Evolutionary conservation across 1,284 basidiomycete genomes (phyloP).

Genomic region (Farysia itapuensis): DNA sequence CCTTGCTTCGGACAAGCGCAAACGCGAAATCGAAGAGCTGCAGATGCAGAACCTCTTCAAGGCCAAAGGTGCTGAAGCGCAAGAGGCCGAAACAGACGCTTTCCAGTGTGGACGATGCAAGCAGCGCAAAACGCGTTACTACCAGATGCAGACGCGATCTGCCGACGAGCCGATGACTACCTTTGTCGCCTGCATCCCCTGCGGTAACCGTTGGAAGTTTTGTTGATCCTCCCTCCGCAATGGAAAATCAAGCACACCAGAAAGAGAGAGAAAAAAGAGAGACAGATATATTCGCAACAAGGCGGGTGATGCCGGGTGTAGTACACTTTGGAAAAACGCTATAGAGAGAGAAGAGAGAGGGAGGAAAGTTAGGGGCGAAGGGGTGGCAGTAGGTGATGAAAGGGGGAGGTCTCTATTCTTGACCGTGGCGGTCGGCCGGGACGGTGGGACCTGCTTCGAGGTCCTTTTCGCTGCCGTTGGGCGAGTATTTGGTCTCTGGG

Average conservation of each 20-base stretch:
- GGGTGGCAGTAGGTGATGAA: too few species aligned
- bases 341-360: too few species aligned
- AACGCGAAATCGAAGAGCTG: constrained; percentile 74
- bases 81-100: constrained; percentile 86
- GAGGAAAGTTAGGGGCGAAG: too few species aligned
- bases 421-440: too few species aligned
- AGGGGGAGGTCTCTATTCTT: too few species aligned
- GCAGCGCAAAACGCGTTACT: constrained; percentile 56
- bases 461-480: constrained; percentile 1
- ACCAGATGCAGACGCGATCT: constrained; percentile 58
- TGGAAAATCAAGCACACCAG: too few species aligned
- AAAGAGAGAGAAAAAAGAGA: too few species aligned
- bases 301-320: too few species aligned
- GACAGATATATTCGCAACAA: too few species aligned
- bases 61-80: constrained; percentile 81
- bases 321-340: too few species aligned
- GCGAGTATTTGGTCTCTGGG: neutral
- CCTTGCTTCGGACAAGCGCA: constrained; percentile 90
- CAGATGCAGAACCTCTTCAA: constrained; percentile 76
- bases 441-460: too few species aligned
- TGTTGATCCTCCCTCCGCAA: constrained; percentile 16
- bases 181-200: constrained; percentile 55
- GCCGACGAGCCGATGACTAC: constrained; percentile 59
- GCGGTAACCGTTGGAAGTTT: constrained; percentile 58
- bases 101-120: constrained; percentile 93